A percentile compares a stretch with the other conserved stretches of the same genome.
These are phyloP conservation scores for Penicillium crystallinum DNA, from an alignment of 495 filamentous ascomycete species.

Conservation along the genomic window DNA sequence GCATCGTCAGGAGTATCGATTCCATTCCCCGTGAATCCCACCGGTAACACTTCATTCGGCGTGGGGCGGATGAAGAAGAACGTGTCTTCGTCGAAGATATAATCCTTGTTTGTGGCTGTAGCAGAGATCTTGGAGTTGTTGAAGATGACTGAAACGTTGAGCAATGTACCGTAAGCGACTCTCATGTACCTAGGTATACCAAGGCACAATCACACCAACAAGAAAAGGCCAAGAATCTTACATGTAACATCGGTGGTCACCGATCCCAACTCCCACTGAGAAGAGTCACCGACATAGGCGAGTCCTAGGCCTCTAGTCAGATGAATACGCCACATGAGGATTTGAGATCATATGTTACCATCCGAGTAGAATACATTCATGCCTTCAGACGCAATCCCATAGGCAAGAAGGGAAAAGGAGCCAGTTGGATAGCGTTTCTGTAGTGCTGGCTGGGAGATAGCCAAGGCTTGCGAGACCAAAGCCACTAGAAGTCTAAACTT, in stretches of 20 bases:
- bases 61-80: slow-evolving; percentile 21
- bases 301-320: slow-evolving; percentile 9
- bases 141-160: slow-evolving; percentile 10
- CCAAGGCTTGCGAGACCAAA: slow-evolving; percentile 1
- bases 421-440: slow-evolving; percentile 16
- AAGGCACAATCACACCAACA: no score
- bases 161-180: no score
- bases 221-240: slow-evolving; percentile 6
- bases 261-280: slow-evolving; percentile 15
- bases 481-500: slow-evolving; percentile 7
- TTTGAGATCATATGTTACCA: slow-evolving; percentile 5
- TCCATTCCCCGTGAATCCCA: slow-evolving; percentile 22
- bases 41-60: slow-evolving; percentile 7
- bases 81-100: slow-evolving; percentile 17
- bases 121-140: slow-evolving; percentile 7
- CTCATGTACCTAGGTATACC: no score
- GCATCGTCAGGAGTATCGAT: slow-evolving; percentile 12
- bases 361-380: slow-evolving; percentile 20
- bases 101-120: slow-evolving; percentile 16
- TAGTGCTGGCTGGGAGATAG: neutral
- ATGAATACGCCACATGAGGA: neutral
- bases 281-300: slow-evolving; percentile 22
- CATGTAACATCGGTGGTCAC: slow-evolving; percentile 23
- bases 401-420: slow-evolving; percentile 18
- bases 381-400: slow-evolving; percentile 1